Evolutionary conservation across 495 filamentous ascomycete species (phyloP), one percentile per base, ranked within the genome.

Genomic region (Penicillium cataractarum): DNA sequence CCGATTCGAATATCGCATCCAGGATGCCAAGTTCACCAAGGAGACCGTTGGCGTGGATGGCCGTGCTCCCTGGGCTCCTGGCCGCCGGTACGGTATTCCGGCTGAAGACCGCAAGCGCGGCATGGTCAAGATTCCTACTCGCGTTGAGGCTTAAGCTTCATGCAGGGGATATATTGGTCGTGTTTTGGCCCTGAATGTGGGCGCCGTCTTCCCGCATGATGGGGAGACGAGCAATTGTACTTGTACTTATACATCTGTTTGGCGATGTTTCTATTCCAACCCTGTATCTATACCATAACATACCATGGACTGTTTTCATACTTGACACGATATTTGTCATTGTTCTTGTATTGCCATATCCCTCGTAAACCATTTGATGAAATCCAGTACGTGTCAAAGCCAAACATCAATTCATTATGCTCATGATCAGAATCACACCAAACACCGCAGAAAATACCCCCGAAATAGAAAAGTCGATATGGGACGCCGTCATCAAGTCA

Each of bases 1-100:
- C 24, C 83, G 91, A 57, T 96, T 89, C 78, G 89, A 92, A 72
- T 98, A 94, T 80, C 86, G 88, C 57, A 87, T 99, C 69, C 81
- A 86, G 75, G 85, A 94, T 60, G 79, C 80, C 12, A 67, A 73
- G 29, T 74, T 85, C 52, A 86, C 76, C 58, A 78, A 80, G 46
- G 79, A 88, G 72, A 82, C 78, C n/a, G 84, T 81, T 1, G 89
- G 89, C 2, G 65, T 69, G 51, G 81, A 89, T 71, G 89, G 89
- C 9, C 81, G 86, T 65, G 78, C 81, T 13, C 71, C 77, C 39
- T 70, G 65, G 26, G 89, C 80, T 21, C 81, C 85, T 50, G 90
- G 90, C 17, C 83, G 80, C 55, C 79, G 89, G 61, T 92, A 92
- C 74, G 89, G 89, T 58, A 77, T 90, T 13, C 89, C 89, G 55